Evolutionary conservation across 768 basidiomycete species (phyloP).

Genomic region (Tulasnella sp.): DNA sequence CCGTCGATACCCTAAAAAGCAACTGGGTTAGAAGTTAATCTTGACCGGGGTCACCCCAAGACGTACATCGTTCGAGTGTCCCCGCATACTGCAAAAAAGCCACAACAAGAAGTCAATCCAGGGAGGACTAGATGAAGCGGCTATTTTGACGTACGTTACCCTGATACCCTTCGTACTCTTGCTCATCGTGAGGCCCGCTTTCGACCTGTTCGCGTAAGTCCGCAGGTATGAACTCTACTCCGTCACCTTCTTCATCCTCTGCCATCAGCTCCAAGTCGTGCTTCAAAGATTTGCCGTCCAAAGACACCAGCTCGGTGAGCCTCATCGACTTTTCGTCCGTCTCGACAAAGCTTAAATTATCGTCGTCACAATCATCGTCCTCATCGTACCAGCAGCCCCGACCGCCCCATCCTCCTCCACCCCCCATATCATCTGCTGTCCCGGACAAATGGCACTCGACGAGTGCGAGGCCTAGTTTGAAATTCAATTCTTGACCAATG

Average conservation of each 20-base stretch:
- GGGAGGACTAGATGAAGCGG: not conserved
- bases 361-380: constrained; percentile 25
- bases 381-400: constrained; percentile 19
- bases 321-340: constrained; percentile 7
- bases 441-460: constrained; percentile 28
- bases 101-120: not conserved
- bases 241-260: not conserved
- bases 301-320: not conserved
- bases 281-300: not conserved
- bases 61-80: constrained; percentile 32
- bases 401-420: constrained; percentile 18
- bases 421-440: not conserved
- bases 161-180: constrained; percentile 38
- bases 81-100: constrained; percentile 27
- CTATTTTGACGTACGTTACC: constrained; percentile 33
- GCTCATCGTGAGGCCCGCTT: constrained; percentile 31
- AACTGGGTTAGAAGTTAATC: constrained; percentile 21
- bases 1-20: constrained; percentile 26
- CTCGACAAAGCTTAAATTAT: constrained; percentile 32
- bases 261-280: not conserved
- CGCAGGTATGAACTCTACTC: not conserved
- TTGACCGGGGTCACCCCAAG: constrained; percentile 10
- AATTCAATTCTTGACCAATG: constrained; percentile 33
- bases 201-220: constrained; percentile 26
- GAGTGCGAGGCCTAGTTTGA: constrained; percentile 35